Conservation (phyloP, 306 rosid genomes). For the Ormosia semicastrata region DNA sequence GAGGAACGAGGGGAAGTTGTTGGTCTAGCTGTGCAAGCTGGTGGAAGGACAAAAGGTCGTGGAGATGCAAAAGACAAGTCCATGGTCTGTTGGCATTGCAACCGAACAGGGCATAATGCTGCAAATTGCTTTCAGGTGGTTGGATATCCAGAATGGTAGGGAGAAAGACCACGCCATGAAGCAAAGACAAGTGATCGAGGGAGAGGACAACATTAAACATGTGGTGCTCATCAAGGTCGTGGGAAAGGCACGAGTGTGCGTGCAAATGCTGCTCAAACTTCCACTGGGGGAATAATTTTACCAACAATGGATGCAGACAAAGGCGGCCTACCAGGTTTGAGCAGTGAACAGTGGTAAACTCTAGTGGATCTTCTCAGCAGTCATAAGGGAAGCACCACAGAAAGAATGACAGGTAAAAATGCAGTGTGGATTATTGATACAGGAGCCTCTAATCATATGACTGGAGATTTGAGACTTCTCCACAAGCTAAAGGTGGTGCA, state of each 20-base stretch:
- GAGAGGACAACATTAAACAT: background rate
- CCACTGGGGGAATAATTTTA: too few species aligned
- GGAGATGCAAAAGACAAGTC: background rate
- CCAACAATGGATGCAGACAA: background rate
- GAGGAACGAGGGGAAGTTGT: background rate
- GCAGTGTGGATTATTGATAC: background rate
- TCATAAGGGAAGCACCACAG: background rate
- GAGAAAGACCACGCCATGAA: too few species aligned
- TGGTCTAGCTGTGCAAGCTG: background rate
- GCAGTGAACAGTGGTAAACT: background rate
- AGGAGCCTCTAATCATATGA: background rate
- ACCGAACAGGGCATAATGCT: background rate
- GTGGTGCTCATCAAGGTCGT: too few species aligned
- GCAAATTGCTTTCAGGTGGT: background rate
- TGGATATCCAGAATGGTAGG: background rate
- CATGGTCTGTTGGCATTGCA: background rate
- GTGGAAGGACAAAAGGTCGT: background rate
- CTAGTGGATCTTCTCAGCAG: background rate
- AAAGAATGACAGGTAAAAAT: background rate
- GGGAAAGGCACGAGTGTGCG: background rate
- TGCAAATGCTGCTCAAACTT: too few species aligned
- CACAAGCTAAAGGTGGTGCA: too few species aligned
- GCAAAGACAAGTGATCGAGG: background rate
- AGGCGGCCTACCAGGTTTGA: background rate
- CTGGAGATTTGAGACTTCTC: background rate